Conservation (phyloP, 2,329 filamentous ascomycete species). For the Dothistroma pini region DNA sequence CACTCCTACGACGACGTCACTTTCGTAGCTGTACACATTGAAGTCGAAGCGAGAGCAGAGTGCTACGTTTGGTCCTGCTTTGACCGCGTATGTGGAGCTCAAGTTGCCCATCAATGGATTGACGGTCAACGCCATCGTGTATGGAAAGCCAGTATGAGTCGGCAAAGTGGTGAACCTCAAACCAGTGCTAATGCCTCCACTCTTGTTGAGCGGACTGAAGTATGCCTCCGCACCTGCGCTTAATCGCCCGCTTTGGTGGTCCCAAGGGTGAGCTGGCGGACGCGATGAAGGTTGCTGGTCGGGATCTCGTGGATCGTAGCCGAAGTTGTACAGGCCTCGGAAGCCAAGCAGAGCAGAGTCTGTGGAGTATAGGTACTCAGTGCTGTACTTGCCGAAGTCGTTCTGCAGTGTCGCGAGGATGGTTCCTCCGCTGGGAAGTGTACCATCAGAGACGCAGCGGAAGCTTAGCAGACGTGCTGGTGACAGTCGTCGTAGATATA, state of each 20-base stretch:
- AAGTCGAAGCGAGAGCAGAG: conserved; percentile 92
- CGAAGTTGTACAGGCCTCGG: conserved; percentile 92
- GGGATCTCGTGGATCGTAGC: conserved; percentile 57
- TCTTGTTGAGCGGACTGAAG: conserved; percentile 92
- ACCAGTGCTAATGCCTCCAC: conserved; percentile 84
- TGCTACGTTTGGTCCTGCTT: conserved; percentile 76
- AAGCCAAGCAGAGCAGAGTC: conserved; percentile 86
- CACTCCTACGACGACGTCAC: conserved; percentile 83
- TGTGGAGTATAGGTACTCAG: conserved; percentile 87
- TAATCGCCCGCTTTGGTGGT: conserved; percentile 73
- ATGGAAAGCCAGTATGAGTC: conserved; percentile 75
- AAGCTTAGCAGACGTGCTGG: conserved; percentile 76
- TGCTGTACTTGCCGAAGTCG: conserved; percentile 79
- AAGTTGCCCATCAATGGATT: conserved; percentile 95
- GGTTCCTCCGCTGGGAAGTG: conserved; percentile 70
- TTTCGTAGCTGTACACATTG: conserved; percentile 98
- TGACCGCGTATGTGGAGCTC: conserved; percentile 85
- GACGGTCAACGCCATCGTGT: conserved; percentile 88
- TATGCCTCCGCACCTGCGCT: conserved; percentile 91
- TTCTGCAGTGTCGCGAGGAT: conserved; percentile 71
- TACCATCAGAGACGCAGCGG: conserved; percentile 70
- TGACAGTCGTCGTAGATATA: conserved; percentile 75
- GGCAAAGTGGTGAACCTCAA: conserved; percentile 85
- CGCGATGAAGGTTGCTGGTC: conserved; percentile 21
- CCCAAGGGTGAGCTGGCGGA: conserved; percentile 37